Percentiles rank a stretch among this genome's conserved stretches.
These are phyloP conservation scores for Striga asiatica DNA, from an alignment of 257 asterid genomes.

Conservation along the genomic window DNA sequence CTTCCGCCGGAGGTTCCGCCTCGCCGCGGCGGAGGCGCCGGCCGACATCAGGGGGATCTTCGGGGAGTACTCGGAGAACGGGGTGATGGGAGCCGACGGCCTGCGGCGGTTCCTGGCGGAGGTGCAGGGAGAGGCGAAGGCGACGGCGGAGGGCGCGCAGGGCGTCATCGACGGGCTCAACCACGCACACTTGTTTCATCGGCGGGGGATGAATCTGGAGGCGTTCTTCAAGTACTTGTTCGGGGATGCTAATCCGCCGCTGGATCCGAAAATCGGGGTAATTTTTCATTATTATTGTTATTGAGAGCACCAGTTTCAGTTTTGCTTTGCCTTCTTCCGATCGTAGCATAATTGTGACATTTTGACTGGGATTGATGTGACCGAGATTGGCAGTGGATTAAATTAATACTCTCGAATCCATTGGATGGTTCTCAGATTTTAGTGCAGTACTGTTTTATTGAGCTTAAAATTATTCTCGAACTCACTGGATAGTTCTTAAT, in stretches of 20 bases:
- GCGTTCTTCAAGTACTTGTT: slow-evolving; percentile 40
- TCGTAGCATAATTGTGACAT: too few relatives aligned
- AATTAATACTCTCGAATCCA: too few relatives aligned
- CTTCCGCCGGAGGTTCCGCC: slow-evolving; percentile 46
- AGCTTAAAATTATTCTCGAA: too few relatives aligned
- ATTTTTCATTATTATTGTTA: too few relatives aligned
- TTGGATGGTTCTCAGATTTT: too few relatives aligned
- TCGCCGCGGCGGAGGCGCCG: slow-evolving; percentile 44
- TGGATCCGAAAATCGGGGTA: slow-evolving; percentile 34
- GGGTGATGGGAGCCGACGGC: slow-evolving; percentile 29
- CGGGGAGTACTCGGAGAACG: slow-evolving; percentile 32
- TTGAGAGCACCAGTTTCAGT: background rate
- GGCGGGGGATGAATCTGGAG: slow-evolving; percentile 33
- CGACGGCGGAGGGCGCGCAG: slow-evolving; percentile 40
- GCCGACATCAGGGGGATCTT: slow-evolving; percentile 28
- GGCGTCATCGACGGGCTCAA: slow-evolving; percentile 25
- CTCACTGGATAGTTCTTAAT: too few relatives aligned
- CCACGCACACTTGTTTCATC: slow-evolving; percentile 29
- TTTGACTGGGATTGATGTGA: too few relatives aligned
- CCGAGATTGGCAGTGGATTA: too few relatives aligned
- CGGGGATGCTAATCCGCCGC: slow-evolving; percentile 35
- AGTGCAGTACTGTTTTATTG: too few relatives aligned
- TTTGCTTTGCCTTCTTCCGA: too few relatives aligned
- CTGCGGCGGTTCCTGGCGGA: slow-evolving; percentile 34
- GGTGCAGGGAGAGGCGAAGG: slow-evolving; percentile 36